These are phyloP conservation scores for Ceratobasidium sp. DNA, from an alignment of 1,284 basidiomycete genomes.

Conservation along the genomic window DNA sequence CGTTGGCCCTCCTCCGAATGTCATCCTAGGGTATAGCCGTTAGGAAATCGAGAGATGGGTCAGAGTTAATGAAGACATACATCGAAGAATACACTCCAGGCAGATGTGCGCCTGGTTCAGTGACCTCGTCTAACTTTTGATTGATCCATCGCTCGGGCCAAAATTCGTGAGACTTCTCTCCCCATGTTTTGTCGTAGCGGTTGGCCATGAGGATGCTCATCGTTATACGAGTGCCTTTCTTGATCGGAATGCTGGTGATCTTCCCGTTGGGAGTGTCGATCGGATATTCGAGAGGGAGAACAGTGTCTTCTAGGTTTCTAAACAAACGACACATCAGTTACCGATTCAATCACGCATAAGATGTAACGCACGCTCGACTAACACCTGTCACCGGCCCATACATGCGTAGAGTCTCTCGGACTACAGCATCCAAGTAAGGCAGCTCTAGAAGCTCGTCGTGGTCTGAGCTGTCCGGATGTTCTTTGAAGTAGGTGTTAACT, in stretches of 20 bases:
- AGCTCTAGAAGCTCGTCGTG: slow-evolving; percentile 59
- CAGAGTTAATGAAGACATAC: neutral
- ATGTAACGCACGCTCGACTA: slow-evolving; percentile 63
- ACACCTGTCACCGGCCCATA: slow-evolving; percentile 75
- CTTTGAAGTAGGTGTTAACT: slow-evolving; percentile 56
- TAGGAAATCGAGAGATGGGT: too few species aligned
- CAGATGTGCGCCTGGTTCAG: slow-evolving; percentile 23
- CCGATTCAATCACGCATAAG: too few species aligned
- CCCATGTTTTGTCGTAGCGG: slow-evolving; percentile 45
- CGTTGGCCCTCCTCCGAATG: slow-evolving; percentile 25
- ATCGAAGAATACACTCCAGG: slow-evolving; percentile 32
- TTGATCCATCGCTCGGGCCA: slow-evolving; percentile 26
- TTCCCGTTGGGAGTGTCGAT: slow-evolving; percentile 19
- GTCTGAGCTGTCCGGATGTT: slow-evolving; percentile 50
- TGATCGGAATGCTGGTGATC: slow-evolving; percentile 31
- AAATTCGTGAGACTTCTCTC: slow-evolving; percentile 45
- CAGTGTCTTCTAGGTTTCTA: slow-evolving; percentile 15
- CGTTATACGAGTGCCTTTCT: slow-evolving; percentile 21
- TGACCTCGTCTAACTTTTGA: slow-evolving; percentile 23
- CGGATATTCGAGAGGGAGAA: slow-evolving; percentile 8
- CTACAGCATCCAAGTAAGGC: slow-evolving; percentile 71
- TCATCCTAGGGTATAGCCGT: slow-evolving; percentile 34
- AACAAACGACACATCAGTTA: neutral
- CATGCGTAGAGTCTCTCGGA: slow-evolving; percentile 76
- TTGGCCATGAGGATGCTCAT: slow-evolving; percentile 33